Percentiles rank a stretch among this genome's conserved stretches.
phyloP scores from a whole-genome alignment of 2,329 filamentous ascomycete species.

The Seiridium unicorne region DNA sequence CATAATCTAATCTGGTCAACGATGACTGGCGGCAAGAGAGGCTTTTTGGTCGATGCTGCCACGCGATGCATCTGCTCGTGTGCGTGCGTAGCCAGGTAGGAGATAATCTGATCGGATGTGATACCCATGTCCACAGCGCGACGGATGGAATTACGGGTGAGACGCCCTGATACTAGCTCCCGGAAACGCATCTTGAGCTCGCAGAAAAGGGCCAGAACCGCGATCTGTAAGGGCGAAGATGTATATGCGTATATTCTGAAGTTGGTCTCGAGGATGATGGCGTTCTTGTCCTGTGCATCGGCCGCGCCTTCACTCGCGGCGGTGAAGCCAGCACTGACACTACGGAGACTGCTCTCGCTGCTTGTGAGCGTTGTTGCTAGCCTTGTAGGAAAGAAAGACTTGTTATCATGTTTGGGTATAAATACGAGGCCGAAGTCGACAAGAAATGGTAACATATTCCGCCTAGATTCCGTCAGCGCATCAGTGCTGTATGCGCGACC shows the following conservation, averaged over 20 bases:
- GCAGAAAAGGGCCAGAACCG: constrained; percentile 86
- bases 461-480: constrained; percentile 77
- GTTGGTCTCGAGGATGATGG: constrained; percentile 96
- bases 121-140: constrained; percentile 87
- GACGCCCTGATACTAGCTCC: constrained; percentile 88
- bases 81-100: constrained; percentile 86
- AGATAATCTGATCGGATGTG: constrained; percentile 91
- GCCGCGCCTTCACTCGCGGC: constrained; percentile 50
- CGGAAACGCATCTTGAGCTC: constrained; percentile 87
- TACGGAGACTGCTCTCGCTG: constrained; percentile 68
- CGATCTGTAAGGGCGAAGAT: constrained; percentile 88
- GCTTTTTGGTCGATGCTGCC: constrained; percentile 54
- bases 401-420: constrained; percentile 54
- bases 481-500: constrained; percentile 87
- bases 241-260: constrained; percentile 98
- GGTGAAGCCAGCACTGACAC: constrained; percentile 65
- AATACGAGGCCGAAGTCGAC: constrained; percentile 93
- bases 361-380: constrained; percentile 90
- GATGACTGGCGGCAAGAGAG: constrained; percentile 88
- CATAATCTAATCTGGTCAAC: constrained; percentile 96
- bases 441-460: constrained; percentile 86
- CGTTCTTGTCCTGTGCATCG: constrained; percentile 60
- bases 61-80: constrained; percentile 88
- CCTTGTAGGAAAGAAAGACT: constrained; percentile 83
- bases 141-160: constrained; percentile 85